Conservation (phyloP, 2,329 filamentous ascomycete species). For the Alternaria brassicicola region DNA sequence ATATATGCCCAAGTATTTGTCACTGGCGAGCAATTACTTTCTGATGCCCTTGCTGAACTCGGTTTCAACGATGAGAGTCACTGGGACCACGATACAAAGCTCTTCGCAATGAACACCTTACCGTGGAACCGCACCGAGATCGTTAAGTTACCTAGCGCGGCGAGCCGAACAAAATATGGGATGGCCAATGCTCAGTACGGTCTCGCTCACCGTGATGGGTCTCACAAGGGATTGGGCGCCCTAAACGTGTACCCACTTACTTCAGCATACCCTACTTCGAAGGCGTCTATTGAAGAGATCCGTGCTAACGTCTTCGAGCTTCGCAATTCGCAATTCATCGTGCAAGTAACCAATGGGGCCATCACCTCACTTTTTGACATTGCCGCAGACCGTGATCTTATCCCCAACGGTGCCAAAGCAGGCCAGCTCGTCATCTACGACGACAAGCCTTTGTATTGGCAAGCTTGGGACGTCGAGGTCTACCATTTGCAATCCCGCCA, state of each 20-base stretch:
- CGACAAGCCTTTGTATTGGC: slow-evolving; percentile 96
- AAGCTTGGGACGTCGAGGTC: slow-evolving; percentile 97
- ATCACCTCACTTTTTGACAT: slow-evolving; percentile 87
- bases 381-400: slow-evolving; percentile 73
- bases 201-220: slow-evolving; percentile 52
- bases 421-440: slow-evolving; percentile 96
- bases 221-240: slow-evolving; percentile 47
- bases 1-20: slow-evolving; percentile 84
- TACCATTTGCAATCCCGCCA: slow-evolving; percentile 88
- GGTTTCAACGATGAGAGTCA: slow-evolving; percentile 61
- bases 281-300: slow-evolving; percentile 58
- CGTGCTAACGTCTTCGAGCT: slow-evolving; percentile 73
- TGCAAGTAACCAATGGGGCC: slow-evolving; percentile 74
- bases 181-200: slow-evolving; percentile 30
- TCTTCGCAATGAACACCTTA: slow-evolving; percentile 79
- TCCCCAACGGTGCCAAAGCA: slow-evolving; percentile 74
- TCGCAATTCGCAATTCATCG: slow-evolving; percentile 75
- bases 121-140: slow-evolving; percentile 83
- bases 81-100: slow-evolving; percentile 51
- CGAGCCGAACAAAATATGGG: slow-evolving; percentile 42
- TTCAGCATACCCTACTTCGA: slow-evolving; percentile 31
- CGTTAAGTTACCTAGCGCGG: slow-evolving; percentile 61
- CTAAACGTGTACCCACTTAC: slow-evolving; percentile 43
- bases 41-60: slow-evolving; percentile 71
- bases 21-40: slow-evolving; percentile 73